These are phyloP conservation scores for Cytospora paraplurivora DNA, from an alignment of 2,329 filamentous ascomycete species.

Conservation along the genomic window DNA sequence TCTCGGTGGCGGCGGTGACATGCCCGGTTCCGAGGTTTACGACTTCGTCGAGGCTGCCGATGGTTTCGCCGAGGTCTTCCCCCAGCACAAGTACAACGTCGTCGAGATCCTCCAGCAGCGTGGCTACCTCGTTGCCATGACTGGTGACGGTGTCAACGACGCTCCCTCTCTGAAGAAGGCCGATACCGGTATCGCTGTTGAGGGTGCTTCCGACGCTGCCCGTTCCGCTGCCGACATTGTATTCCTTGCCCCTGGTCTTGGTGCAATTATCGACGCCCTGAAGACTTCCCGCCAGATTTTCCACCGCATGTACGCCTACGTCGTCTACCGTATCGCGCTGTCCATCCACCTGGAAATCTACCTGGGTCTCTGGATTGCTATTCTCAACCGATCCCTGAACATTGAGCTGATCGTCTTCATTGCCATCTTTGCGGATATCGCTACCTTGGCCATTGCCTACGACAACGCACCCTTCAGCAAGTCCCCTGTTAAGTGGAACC, in stretches of 20 bases:
- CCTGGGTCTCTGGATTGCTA: constrained; percentile 88
- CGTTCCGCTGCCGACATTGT: constrained; percentile 92
- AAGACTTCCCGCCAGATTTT: constrained; percentile 95
- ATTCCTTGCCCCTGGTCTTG: constrained; percentile 87
- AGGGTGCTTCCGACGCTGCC: constrained; percentile 88
- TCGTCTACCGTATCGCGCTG: constrained; percentile 91
- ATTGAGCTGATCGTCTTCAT: constrained; percentile 90
- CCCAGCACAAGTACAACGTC: constrained; percentile 93
- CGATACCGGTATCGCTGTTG: constrained; percentile 94
- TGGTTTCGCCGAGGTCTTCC: constrained; percentile 93
- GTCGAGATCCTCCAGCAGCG: constrained; percentile 92
- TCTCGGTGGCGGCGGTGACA: constrained; percentile 85
- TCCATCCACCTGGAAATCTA: constrained; percentile 91
- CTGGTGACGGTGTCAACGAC: constrained; percentile 94
- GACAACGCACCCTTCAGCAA: constrained; percentile 88
- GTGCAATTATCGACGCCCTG: constrained; percentile 88
- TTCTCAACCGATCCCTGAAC: constrained; percentile 81
- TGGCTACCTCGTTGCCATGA: constrained; percentile 94
- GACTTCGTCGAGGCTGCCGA: constrained; percentile 95
- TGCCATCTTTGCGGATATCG: constrained; percentile 91
- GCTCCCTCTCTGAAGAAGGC: constrained; percentile 91
- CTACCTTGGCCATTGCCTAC: constrained; percentile 89
- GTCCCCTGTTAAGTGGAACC: constrained; percentile 91
- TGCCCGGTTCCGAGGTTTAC: constrained; percentile 91
- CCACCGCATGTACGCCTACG: constrained; percentile 95